Conservation (phyloP, 345 rosid genomes). For the Eucalyptus erythrocorys region DNA sequence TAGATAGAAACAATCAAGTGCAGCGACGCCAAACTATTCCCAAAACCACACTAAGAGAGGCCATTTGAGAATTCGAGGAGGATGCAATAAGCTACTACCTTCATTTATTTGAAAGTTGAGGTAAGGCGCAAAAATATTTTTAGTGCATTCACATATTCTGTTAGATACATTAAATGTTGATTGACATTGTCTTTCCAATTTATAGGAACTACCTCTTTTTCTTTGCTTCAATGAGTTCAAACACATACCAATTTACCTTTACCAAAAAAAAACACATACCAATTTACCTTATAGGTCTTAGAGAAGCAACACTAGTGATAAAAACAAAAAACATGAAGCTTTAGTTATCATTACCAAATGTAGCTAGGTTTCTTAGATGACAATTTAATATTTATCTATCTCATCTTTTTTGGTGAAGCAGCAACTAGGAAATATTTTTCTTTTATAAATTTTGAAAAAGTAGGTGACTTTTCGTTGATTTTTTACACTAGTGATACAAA, state of each 20-base stretch:
- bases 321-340: not conserved
- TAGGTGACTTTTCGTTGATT: not conserved
- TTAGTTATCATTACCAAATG: not conserved
- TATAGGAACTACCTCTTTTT: not conserved
- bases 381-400: not conserved
- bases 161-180: not conserved
- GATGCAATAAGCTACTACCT: not conserved
- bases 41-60: not conserved
- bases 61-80: not conserved
- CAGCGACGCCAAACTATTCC: no score
- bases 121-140: not conserved
- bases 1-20: no score
- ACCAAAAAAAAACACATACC: no score
- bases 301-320: not conserved
- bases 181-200: not conserved
- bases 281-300: not conserved
- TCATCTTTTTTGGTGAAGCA: not conserved
- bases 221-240: not conserved
- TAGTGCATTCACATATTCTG: not conserved
- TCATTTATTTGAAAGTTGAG: not conserved
- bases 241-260: not conserved
- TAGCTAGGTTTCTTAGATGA: not conserved
- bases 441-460: not conserved
- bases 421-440: not conserved
- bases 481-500: not conserved